phyloP scores from a whole-genome alignment of 805 yeast genomes.

The Saturnispora sanitii region DNA sequence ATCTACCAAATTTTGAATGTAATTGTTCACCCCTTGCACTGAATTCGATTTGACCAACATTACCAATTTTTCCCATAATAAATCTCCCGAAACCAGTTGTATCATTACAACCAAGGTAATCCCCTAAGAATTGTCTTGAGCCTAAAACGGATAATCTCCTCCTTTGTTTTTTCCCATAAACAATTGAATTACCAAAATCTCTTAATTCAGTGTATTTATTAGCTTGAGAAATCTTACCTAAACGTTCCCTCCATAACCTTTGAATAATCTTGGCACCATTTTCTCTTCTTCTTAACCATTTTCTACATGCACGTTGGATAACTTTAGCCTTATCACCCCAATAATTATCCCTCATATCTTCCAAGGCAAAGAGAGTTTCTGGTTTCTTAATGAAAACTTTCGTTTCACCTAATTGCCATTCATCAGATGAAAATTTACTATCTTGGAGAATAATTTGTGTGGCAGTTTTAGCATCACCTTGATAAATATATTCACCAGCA shows the following conservation, averaged over 20 bases:
- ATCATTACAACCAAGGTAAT: constrained; percentile 79
- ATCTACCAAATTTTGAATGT: constrained; percentile 83
- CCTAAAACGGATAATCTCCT: constrained; percentile 82
- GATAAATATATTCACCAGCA: constrained; percentile 65
- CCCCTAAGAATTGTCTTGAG: constrained; percentile 87
- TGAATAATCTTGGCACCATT: constrained; percentile 82
- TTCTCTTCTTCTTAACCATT: constrained; percentile 66
- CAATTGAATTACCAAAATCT: constrained; percentile 67
- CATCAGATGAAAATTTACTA: constrained; percentile 62
- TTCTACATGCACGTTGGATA: constrained; percentile 94
- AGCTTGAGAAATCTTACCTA: constrained; percentile 40
- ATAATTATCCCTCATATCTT: constrained; percentile 91
- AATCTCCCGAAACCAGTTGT: constrained; percentile 63
- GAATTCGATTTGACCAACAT: constrained; percentile 62
- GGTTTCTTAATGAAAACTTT: constrained; percentile 95
- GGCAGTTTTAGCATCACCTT: constrained; percentile 44
- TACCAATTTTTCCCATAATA: constrained; percentile 57
- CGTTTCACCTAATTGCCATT: constrained; percentile 85
- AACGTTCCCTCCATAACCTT: constrained; percentile 69
- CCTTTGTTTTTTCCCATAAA: constrained; percentile 76
- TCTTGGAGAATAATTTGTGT: constrained; percentile 40
- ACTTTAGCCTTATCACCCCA: constrained; percentile 98
- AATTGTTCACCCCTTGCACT: constrained; percentile 76
- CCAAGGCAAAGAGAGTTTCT: constrained; percentile 89
- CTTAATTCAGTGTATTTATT: constrained; percentile 76